Evolutionary conservation across 345 rosid genomes (phyloP).

Genomic region (Hibiscus trionum): DNA sequence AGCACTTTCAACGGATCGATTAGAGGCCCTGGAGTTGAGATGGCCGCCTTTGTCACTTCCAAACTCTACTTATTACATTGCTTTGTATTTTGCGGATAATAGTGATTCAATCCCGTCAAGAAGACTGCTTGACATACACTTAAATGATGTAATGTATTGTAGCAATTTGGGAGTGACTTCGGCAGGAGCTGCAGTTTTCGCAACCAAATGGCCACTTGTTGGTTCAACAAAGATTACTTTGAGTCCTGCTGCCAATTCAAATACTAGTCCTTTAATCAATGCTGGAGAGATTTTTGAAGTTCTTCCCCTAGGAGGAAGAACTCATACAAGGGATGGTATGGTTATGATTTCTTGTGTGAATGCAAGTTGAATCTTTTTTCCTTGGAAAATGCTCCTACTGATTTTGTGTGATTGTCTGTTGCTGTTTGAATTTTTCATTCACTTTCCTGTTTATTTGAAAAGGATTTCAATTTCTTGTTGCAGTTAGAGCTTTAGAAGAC

Average conservation of each 20-base stretch:
- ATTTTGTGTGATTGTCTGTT: not conserved
- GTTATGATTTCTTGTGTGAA: slow-evolving; percentile 1
- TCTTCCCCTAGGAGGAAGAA: slow-evolving; percentile 46
- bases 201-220: slow-evolving; percentile 62
- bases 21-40: slow-evolving; percentile 41
- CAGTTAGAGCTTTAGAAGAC: slow-evolving; percentile 48
- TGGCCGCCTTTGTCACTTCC: slow-evolving; percentile 60
- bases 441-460: not conserved
- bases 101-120: slow-evolving; percentile 24
- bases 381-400: not conserved
- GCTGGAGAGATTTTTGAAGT: slow-evolving; percentile 70
- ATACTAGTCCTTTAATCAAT: slow-evolving; percentile 53
- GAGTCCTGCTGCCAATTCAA: slow-evolving; percentile 49
- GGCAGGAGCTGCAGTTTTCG: slow-evolving; percentile 49
- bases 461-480: slow-evolving; percentile 10
- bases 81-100: slow-evolving; percentile 71
- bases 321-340: slow-evolving; percentile 82
- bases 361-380: not conserved
- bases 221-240: slow-evolving; percentile 52
- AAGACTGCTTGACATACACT: slow-evolving; percentile 42
- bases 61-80: slow-evolving; percentile 48
- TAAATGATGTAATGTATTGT: slow-evolving; percentile 55
- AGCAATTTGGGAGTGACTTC: slow-evolving; percentile 50
- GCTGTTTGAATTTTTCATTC: not conserved
- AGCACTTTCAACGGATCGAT: slow-evolving; percentile 33